Evolutionary conservation across 768 basidiomycete genomes (phyloP), one percentile per base, ranked within the genome.

Genomic region (Rhizopogon roseolus): DNA sequence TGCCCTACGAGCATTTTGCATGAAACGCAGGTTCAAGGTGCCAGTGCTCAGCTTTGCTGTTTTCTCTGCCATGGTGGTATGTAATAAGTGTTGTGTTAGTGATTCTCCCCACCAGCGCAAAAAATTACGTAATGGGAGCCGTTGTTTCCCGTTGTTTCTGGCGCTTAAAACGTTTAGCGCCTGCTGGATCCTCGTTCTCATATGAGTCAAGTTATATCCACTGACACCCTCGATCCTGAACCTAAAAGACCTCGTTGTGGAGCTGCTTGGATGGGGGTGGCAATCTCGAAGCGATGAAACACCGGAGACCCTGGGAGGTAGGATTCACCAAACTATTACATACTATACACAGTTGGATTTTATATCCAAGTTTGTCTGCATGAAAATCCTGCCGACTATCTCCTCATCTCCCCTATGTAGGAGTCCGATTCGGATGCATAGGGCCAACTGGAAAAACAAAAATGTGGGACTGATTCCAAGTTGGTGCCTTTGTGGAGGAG

Each of bases 1-100:
- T 19, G 78, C 73, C 1, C 80, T 76, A 2, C 81, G 78, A 0
- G 85, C 81, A 68, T 85, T 85, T 65, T 85, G 86, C 86, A 88
- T 88, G 64, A 88, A 88, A 2, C 80, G 79, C 41, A 88, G 74
- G 59, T 81, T 79, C 8, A 87, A 73, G 0, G 85, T 86, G 28
- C 84, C 77, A 27, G 75, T 78, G 66, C 86, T 88, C 37, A 88
- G 73, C 3, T 76, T 73, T 13, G 34, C 13, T 10, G 34, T 36
- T 66, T 82, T 85, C 29, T 71, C 70, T 34, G 40, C 54, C 68
- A 67, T 66, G 27, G 43, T 42, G 28, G 49, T 46, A 17, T 34
- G 29, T 29, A 16, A 16, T 43, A 19, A 9, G 22, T 29, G 41
- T 37, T 27, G 49, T 19, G 22, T 22, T 22, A 22, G 22, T 22